phyloP scores from a whole-genome alignment of 768 basidiomycete genomes.

The Coprinellus micaceus region DNA sequence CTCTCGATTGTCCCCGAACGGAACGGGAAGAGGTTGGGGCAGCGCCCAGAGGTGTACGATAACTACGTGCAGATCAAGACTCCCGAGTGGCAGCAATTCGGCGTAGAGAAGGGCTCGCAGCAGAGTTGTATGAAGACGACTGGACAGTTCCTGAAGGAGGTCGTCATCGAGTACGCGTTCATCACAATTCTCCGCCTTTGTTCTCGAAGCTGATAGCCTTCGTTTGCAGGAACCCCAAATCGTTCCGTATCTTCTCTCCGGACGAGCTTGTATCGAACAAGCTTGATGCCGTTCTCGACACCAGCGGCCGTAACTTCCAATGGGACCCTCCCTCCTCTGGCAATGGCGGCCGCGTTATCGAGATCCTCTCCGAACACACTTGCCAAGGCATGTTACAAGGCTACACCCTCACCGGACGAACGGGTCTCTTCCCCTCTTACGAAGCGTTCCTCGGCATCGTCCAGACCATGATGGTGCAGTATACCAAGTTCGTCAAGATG shows the following conservation, averaged over 20 bases:
- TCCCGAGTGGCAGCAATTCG: conserved; percentile 61
- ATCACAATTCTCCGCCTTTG: background rate
- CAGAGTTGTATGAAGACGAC: conserved; percentile 77
- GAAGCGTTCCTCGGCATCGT: conserved; percentile 90
- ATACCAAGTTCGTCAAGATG: conserved; percentile 87
- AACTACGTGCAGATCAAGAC: conserved; percentile 57
- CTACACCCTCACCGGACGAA: conserved; percentile 85
- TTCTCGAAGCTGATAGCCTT: background rate
- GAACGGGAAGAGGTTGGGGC: conserved; percentile 63
- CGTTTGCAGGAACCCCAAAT: conserved; percentile 58
- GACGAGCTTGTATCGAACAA: conserved; percentile 89
- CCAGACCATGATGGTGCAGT: conserved; percentile 88
- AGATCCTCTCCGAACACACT: conserved; percentile 87
- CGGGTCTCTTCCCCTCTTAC: conserved; percentile 84
- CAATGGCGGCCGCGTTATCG: conserved; percentile 78
- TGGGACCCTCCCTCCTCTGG: conserved; percentile 71
- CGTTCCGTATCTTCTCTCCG: conserved; percentile 88
- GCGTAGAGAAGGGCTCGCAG: conserved; percentile 50
- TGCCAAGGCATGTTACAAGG: conserved; percentile 91
- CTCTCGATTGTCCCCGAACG: conserved; percentile 53
- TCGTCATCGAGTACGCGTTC: conserved; percentile 53
- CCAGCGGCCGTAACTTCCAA: conserved; percentile 73
- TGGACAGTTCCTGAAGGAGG: conserved; percentile 53
- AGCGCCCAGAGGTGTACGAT: conserved; percentile 64
- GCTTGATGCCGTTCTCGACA: conserved; percentile 74